Percentiles rank a stretch among this genome's conserved stretches.
Conservation (phyloP, 2,329 filamentous ascomycete genomes). For the Monilinia polystroma region DNA sequence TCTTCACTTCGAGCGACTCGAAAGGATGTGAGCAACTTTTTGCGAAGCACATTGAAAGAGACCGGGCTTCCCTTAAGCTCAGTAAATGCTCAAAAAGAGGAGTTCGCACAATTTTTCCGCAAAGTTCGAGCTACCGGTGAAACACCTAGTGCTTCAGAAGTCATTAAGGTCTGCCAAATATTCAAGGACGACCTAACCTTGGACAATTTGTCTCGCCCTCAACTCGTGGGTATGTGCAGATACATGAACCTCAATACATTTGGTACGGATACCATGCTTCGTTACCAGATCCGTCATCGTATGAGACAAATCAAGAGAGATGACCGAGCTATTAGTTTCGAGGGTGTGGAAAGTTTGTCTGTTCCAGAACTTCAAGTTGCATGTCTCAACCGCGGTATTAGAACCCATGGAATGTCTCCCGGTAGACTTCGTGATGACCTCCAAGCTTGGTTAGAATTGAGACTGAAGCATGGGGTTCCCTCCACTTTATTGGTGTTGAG, state of each 20-base stretch:
- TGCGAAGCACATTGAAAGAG: conserved; percentile 85
- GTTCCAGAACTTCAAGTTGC: conserved; percentile 90
- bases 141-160: conserved; percentile 80
- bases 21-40: conserved; percentile 89
- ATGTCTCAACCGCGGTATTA: conserved; percentile 86
- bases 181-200: conserved; percentile 97
- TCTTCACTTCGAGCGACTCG: conserved; percentile 77
- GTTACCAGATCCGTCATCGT: conserved; percentile 93
- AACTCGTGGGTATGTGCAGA: conserved; percentile 94
- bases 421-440: conserved; percentile 85
- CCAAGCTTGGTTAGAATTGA: conserved; percentile 89
- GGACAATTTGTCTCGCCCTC: conserved; percentile 93
- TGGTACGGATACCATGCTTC: conserved; percentile 95
- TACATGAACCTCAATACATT: conserved; percentile 99
- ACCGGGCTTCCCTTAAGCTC: conserved; percentile 87
- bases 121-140: conserved; percentile 93
- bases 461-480: conserved; percentile 91
- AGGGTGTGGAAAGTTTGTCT: conserved; percentile 91
- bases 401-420: conserved; percentile 88
- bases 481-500: conserved; percentile 93
- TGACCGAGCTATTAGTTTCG: conserved; percentile 88
- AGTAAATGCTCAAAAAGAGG: conserved; percentile 83
- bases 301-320: conserved; percentile 99
- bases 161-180: conserved; percentile 98
- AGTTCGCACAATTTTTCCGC: conserved; percentile 95